Base-by-base conservation (phyloP, 805 yeast species). In the Debaryomyces prosopidis region DNA sequence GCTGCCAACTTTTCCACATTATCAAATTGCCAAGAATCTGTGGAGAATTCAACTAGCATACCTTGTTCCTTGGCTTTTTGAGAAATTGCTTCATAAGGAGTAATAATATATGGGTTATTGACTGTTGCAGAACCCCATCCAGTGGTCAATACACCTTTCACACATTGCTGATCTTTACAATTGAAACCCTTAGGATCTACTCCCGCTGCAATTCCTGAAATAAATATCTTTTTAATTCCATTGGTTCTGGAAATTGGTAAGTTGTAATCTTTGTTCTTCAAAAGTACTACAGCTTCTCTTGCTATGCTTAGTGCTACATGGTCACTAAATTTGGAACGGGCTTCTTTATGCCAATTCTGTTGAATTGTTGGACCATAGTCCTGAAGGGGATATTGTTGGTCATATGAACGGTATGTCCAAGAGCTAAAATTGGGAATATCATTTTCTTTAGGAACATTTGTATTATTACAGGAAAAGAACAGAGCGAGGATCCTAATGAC, bases 51-150 rank as follows among this genome's bases (percentile, higher is more conserved):
- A 5, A 77, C 69, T 4, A 67, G 62, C 55, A 78, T 75, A 7
- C 76, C 78, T 40, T 67, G 59, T 31, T 67, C 70, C 28, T 69
- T 60, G 2, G 84, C 84, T 45, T 69, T 68, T 28, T 63, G 62
- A 3, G 75, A 66, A 33, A 82, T 74, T 1, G 81, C 84, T 55
- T 80, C 84, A 46, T 70, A 70, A 0, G 87, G 86, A 1, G 85
- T 75, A n/a, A 79, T 68, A 3, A 80, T 77, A 55, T 66, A 79
- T 2, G 84, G 82, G 36, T 79, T 75, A 50, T 71, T 75, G 12
- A 76, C 83, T 9, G 82, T 69, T 0, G 85, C 81, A 4, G 87
- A 81, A 0, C 87, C 88, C 83, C 87, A 80, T 11, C 87, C 87
- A 26, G 77, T 69, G 28, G 79, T 76, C 35, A 82, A 55, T 1